A percentile compares a stretch with the other conserved stretches of the same genome.
Conservation (phyloP, 371 early-diverging fungal genomes). For the Mortierella sp. region DNA sequence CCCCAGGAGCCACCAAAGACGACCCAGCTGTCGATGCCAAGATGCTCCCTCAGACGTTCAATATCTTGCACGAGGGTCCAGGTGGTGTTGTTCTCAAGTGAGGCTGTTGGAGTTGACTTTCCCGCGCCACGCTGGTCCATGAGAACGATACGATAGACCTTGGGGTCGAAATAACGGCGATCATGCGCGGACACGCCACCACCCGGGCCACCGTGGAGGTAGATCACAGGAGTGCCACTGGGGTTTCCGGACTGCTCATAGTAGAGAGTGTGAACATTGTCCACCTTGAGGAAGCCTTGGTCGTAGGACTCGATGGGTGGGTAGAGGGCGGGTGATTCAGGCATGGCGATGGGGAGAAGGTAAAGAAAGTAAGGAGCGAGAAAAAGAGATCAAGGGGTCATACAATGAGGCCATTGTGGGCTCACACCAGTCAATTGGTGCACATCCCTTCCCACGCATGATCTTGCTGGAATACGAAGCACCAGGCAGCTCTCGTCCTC, state of each 20-base stretch:
- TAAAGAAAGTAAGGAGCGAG: too few species aligned
- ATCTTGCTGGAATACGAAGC: too few species aligned
- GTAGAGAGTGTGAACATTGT: constrained; percentile 64
- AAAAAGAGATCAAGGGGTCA: too few species aligned
- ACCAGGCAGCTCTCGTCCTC: too few species aligned
- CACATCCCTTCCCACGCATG: too few species aligned
- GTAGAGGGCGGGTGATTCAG: constrained; percentile 56
- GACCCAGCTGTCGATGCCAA: constrained; percentile 71
- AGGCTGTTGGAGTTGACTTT: constrained; percentile 67
- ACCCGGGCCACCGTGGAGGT: constrained; percentile 69
- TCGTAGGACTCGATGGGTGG: constrained; percentile 61
- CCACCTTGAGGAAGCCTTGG: constrained; percentile 61
- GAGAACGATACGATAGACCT: constrained; percentile 65
- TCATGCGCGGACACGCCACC: constrained; percentile 55
- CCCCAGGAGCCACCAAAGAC: constrained; percentile 73
- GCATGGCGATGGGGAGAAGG: constrained; percentile 18
- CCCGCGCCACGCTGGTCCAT: constrained; percentile 75
- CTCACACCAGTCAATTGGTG: too few species aligned
- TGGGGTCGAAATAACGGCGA: constrained; percentile 70
- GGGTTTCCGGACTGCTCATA: constrained; percentile 58
- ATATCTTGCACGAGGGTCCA: constrained; percentile 70
- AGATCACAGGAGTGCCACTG: constrained; percentile 60
- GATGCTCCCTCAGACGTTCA: constrained; percentile 61
- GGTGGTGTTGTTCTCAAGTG: constrained; percentile 65
- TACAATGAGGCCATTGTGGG: too few species aligned